Percentiles rank a stretch among this genome's conserved stretches.
These are phyloP conservation scores for Chrysopogon serrulatus DNA, from an alignment of 176 grass and related monocot species.

Conservation along the genomic window DNA sequence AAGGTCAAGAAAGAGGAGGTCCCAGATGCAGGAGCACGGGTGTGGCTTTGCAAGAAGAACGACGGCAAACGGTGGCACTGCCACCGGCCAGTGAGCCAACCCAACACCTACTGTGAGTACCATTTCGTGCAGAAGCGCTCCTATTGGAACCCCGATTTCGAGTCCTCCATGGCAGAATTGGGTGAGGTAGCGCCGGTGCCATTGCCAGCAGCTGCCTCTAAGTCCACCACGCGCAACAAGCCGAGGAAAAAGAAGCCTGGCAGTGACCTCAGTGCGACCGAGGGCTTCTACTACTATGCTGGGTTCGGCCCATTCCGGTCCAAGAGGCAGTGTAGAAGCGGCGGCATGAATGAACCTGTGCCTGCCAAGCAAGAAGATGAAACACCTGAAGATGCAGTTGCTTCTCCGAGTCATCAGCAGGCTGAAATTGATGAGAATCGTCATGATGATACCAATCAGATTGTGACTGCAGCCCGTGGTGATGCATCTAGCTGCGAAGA, in stretches of 20 bases:
- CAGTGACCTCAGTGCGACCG: not conserved
- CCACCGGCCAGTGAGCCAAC: slow-evolving; percentile 8
- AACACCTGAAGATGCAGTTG: too few species aligned
- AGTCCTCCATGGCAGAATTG: too few species aligned
- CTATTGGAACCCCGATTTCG: not conserved
- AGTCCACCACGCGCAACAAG: not conserved
- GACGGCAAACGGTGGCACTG: slow-evolving; percentile 42
- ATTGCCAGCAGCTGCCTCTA: not conserved
- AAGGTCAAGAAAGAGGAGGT: slow-evolving; percentile 28
- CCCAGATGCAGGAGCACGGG: too few species aligned
- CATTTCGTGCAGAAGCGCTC: slow-evolving; percentile 14
- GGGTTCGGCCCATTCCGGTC: slow-evolving; percentile 31
- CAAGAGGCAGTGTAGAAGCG: slow-evolving; percentile 26
- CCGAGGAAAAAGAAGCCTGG: slow-evolving; percentile 22
- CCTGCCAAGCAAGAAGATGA: not conserved
- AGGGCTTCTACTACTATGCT: slow-evolving; percentile 39
- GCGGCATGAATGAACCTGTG: not conserved
- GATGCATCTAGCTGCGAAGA: not conserved
- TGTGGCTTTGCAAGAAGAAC: slow-evolving; percentile 40
- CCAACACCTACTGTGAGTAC: slow-evolving; percentile 39
- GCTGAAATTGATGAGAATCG: not conserved
- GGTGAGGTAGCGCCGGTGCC: not conserved
- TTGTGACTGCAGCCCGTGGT: not conserved
- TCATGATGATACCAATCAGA: not conserved
- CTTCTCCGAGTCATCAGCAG: not conserved